Conservation (phyloP, 1,284 basidiomycete genomes). For the Thelephora terrestris region DNA sequence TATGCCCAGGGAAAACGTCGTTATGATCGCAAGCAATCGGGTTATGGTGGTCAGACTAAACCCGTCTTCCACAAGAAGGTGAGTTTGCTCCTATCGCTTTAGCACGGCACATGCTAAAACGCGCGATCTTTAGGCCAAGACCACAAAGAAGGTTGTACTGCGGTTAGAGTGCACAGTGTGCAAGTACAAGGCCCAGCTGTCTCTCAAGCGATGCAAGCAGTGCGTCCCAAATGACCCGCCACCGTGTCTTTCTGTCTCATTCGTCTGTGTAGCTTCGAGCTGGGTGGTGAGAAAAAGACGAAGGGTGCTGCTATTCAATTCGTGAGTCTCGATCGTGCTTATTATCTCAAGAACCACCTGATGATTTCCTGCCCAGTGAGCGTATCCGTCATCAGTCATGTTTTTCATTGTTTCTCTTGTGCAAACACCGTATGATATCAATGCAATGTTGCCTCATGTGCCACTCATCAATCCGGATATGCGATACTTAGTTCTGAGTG, state of each 20-base stretch:
- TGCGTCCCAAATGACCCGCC: slow-evolving; percentile 31
- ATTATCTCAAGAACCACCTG: slow-evolving; percentile 9
- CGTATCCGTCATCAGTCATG: slow-evolving; percentile 6
- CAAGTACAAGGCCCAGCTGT: slow-evolving; percentile 97
- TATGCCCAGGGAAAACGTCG: slow-evolving; percentile 99
- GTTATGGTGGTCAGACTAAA: slow-evolving; percentile 99
- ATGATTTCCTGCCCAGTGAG: slow-evolving; percentile 9
- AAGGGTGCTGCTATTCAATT: slow-evolving; percentile 92
- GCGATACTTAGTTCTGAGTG: too few relatives aligned
- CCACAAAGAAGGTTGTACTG: slow-evolving; percentile 98
- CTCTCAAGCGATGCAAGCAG: slow-evolving; percentile 99
- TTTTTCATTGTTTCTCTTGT: slow-evolving; percentile 11
- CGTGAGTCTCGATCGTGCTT: slow-evolving; percentile 42
- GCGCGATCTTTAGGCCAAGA: slow-evolving; percentile 59
- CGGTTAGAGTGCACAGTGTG: slow-evolving; percentile 96
- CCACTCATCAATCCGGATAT: too few relatives aligned
- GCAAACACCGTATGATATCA: slow-evolving; percentile 20
- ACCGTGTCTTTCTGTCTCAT: slow-evolving; percentile 5
- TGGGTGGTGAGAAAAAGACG: slow-evolving; percentile 99
- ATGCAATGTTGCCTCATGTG: slow-evolving; percentile 8
- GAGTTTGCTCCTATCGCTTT: slow-evolving; percentile 15
- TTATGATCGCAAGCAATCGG: slow-evolving; percentile 98
- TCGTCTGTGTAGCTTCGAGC: slow-evolving; percentile 72
- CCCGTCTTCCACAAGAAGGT: slow-evolving; percentile 99
- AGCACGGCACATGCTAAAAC: neutral